These are phyloP conservation scores for Pythium volutum DNA, from an alignment of 352 stramenopile genomes.

Conservation along the genomic window DNA sequence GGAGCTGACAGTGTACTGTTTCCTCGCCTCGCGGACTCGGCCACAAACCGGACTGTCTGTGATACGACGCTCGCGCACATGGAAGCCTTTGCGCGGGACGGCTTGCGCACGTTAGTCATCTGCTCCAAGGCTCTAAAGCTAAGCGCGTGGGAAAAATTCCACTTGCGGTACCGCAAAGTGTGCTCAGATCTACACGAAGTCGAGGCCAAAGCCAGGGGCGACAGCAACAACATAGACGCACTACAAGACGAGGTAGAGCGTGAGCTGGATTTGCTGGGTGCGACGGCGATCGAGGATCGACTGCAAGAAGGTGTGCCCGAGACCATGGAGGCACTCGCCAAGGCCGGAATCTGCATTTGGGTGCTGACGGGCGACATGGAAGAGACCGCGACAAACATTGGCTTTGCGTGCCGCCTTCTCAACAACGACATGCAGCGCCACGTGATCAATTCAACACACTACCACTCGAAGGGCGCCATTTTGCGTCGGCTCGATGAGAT, in stretches of 20 bases:
- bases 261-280: conserved; percentile 72
- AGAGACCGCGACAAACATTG: conserved; percentile 89
- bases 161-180: conserved; percentile 58
- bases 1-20: conserved; percentile 87
- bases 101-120: conserved; percentile 87
- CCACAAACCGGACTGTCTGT: conserved; percentile 38
- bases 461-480: conserved; percentile 62
- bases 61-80: conserved; percentile 62
- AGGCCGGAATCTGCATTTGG: conserved; percentile 85
- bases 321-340: conserved; percentile 69
- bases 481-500: conserved; percentile 74
- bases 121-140: conserved; percentile 56
- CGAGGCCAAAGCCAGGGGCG: conserved; percentile 57
- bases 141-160: conserved; percentile 64
- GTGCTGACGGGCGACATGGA: conserved; percentile 89
- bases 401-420: conserved; percentile 77
- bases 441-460: conserved; percentile 71
- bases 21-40: conserved; percentile 51
- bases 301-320: conserved; percentile 82
- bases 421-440: conserved; percentile 95
- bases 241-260: conserved; percentile 80
- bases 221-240: conserved; percentile 58
- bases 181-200: conserved; percentile 65
- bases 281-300: conserved; percentile 85
- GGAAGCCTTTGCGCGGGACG: conserved; percentile 82